Evolutionary conservation across 1,284 basidiomycete genomes (phyloP).

Genomic region (Phlebopus sp.): DNA sequence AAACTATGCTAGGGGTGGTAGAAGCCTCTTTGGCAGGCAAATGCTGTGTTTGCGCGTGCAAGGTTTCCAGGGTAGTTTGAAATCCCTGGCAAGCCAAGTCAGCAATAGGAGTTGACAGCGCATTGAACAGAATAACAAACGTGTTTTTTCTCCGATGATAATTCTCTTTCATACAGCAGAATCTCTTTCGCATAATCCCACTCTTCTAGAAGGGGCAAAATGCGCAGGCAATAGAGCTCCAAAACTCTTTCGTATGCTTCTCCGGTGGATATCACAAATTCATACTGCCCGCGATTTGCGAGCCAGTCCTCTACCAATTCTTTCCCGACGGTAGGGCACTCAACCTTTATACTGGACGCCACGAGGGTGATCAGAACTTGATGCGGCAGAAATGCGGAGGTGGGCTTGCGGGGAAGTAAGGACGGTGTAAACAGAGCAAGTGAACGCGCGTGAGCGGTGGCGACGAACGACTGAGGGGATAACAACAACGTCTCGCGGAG

Average conservation of each 20-base stretch:
- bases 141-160: constrained; percentile 47
- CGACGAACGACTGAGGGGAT: constrained; percentile 57
- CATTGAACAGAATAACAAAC: constrained; percentile 39
- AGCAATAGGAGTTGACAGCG: constrained; percentile 4
- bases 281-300: constrained; percentile 43
- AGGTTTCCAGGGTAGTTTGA: constrained; percentile 38
- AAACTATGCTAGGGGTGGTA: constrained; percentile 9
- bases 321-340: constrained; percentile 56
- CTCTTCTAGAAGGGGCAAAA: constrained; percentile 67
- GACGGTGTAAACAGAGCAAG: constrained; percentile 62
- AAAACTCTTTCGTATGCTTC: constrained; percentile 69
- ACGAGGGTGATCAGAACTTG: constrained; percentile 67
- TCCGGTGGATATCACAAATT: constrained; percentile 33
- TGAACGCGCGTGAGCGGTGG: constrained; percentile 59
- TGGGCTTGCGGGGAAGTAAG: constrained; percentile 35
- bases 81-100: constrained; percentile 39
- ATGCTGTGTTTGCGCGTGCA: constrained; percentile 30
- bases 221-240: constrained; percentile 69
- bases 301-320: constrained; percentile 76
- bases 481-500: constrained; percentile 52
- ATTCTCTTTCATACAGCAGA: constrained; percentile 65
- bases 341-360: constrained; percentile 65
- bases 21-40: constrained; percentile 12
- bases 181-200: constrained; percentile 79
- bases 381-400: constrained; percentile 59